Base-by-base conservation (phyloP, 2,329 filamentous ascomycete species). In the Thelonectria discophora region DNA sequence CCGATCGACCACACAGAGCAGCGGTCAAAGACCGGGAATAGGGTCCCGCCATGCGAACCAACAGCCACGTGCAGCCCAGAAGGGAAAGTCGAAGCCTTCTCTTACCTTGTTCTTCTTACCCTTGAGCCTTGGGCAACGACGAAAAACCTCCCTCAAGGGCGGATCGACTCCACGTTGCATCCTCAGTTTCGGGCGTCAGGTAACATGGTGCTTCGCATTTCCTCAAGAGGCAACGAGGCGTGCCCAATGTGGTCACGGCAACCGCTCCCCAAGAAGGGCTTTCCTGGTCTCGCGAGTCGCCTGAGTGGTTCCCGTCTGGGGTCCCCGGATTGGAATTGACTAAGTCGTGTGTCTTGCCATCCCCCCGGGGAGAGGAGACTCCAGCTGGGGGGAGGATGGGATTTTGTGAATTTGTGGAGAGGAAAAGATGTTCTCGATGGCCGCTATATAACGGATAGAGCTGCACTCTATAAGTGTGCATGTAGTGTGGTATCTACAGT, bases 271-370 rank as follows among this genome's bases (percentile, higher is more conserved):
- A 18, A 27, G 7, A 34, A 55, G 40, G 20, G 40, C 24, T 27
- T 18, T 24, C 2, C 51, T 15, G 24, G 20, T 10, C 2, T 50
- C 45, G 11, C 52, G 17, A 10, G n/a, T 37, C 50, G 50, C 37
- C 55, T 45, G 30, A 13, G 43, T 13, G 18, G 59, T 49, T 58
- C 37, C 58, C 18, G 60, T 69, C 67, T 69, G 67, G 67, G 66
- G 67, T 65, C 67, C 66, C 66, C 67, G 57, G 67, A 69, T 68
- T 63, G 55, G 43, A 8, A 30, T 60, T 37, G 11, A 15, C 3
- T 37, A 15, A 37, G 34, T 37, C 10, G 40, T 53, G 30, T 57
- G 43, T 13, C 20, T 51, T 17, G 30, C 7, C 20, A 24, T 51
- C 27, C 50, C 58, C 54, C 32, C 21, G 21, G 21, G 21, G 34